Base-by-base conservation (phyloP, 257 asterid species). In the Buddleja alternifolia region DNA sequence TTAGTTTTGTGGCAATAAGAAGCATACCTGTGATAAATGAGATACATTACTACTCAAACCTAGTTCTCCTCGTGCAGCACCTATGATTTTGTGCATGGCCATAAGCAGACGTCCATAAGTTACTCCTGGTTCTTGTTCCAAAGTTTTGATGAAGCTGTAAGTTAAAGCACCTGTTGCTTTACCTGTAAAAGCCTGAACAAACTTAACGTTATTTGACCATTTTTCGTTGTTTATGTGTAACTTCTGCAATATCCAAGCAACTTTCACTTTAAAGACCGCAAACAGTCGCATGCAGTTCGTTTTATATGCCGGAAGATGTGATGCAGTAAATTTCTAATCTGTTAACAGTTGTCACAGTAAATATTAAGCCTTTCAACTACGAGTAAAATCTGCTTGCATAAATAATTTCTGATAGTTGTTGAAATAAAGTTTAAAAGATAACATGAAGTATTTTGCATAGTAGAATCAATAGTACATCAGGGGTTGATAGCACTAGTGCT, bases 161-260 rank as follows among this genome's bases (percentile, higher is more conserved):
- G 98, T 92, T 69, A 92, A 67, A 25, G 90, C 95, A 19, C 98
- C 96, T 4, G 66, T 72, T 16, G 90, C 63, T 3, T 37, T 56
- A 47, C 96, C 94, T 29, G 34, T 29, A 81, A 85, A 85, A 69
- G 88, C 87, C 98, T 89, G 82, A 59, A 75, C 60, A 75, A 77
- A 57, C 60, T 64, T 34, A 17, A 21, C 45, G 34, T 29, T 5
- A 58, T 16, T 25, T 7, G 60, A 60, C 29, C 55, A 32, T 6
- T 46, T n/a, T n/a, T 23, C 59, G 9, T 48, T 40, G 19, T 15
- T 1, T 29, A 21, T 48, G 36, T 16, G 2, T 44, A 37, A 15
- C 36, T 57, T 56, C n/a, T 51, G 3, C 21, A 36, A 39, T 16
- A 29, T 29, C 34, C 34, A 29, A 16, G 15, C 21, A 60, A 10